Base-by-base conservation (phyloP, 2,329 filamentous ascomycete species). In the Colletotrichum noveboracense region DNA sequence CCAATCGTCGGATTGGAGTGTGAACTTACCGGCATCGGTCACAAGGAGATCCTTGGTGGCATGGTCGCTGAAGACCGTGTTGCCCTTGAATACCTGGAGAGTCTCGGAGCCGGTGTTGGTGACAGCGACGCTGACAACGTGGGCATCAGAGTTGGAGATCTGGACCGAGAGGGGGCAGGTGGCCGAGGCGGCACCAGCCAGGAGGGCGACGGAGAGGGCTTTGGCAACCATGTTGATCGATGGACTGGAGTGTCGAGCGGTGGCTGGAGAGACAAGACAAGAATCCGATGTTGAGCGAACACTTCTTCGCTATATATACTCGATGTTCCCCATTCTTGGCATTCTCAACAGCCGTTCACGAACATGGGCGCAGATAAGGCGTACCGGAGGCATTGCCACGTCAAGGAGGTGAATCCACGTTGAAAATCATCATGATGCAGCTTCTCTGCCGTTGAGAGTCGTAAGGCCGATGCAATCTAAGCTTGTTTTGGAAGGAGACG, bases 11-110 rank as follows among this genome's bases (percentile, higher is more conserved):
- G 14, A 56, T 56, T 10, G 28, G 18, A 2, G 2, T 56, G 12
- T 26, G 3, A 34, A 73, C 73, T 7, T 21, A 76, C 74, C 74
- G 14, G 70, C 70, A 26, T 76, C 74, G 21, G 70, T 76, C n/a
- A 76, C 70, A 65, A 76, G 28, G n/a, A 76, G 74, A 30, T 76
- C 74, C 65, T 74, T 64, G 58, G 74, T 76, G 18, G 74, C 74
- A 52, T 76, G 74, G 38, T 74, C 65, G 21, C 74, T 76, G 36
- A 76, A 76, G 16, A 76, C 74, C 7, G 74, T 76, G 70, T 76
- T 76, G 26, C 74, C 74, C 48, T 69, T 74, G 48, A 76, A 76
- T 65, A 76, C 65, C 26, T 64, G 66, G 13, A 76, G 38, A 30
- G 74, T 58, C 70, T 76, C 74, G 34, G n/a, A 65, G 43, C 70